Base-by-base conservation (phyloP, 345 rosid species). In the Murraya koenigii region DNA sequence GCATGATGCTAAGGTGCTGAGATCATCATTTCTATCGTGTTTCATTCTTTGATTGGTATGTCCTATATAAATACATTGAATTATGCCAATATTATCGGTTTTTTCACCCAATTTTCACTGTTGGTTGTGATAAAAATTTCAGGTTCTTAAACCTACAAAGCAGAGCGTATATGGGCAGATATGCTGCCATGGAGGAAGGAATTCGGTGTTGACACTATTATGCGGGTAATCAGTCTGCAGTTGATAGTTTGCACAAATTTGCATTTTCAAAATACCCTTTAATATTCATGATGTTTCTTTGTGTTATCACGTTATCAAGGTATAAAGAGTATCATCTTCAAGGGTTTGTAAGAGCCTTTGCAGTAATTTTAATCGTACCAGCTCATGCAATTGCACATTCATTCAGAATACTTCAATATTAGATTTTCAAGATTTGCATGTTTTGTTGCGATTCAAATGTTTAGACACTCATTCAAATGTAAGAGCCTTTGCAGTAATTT, bases 101-200 rank as follows among this genome's bases (percentile, higher is more conserved):
- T 67, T 63, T 71, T 38, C 8, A 28, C 22, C 30, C 32, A 38
- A 39, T 8, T 72, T 30, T 28, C 6, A 19, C 25, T 52, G 1
- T 32, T 39, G 44, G 36, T 56, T 41, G 9, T 54, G 25, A 28
- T 77, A 52, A 69, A 13, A 22, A 60, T 76, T 10, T 74, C 36
- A 9, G 54, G n/a, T 49, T 25, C 75, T 82, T 94, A 88, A 91
- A 90, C 85, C 98, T 36, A 97, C 56, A 97, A 89, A 84, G 95
- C 97, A 7, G 94, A 90, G 87, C 93, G 91, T 77, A 97, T 97
- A 98, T 97, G 98, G 99, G 86, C 88, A 62, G 99, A 93, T 61
- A 94, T 93, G 98, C 90, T 97, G 77, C 97, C 86, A 25, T 97
- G n/a, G n/a, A n/a, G n/a, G 80, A 89, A 88, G 74, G 93, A 94